Evolutionary conservation across 768 basidiomycete species (phyloP), one percentile per base, ranked within the genome.

Genomic region (Cystofilobasidium capitatum): DNA sequence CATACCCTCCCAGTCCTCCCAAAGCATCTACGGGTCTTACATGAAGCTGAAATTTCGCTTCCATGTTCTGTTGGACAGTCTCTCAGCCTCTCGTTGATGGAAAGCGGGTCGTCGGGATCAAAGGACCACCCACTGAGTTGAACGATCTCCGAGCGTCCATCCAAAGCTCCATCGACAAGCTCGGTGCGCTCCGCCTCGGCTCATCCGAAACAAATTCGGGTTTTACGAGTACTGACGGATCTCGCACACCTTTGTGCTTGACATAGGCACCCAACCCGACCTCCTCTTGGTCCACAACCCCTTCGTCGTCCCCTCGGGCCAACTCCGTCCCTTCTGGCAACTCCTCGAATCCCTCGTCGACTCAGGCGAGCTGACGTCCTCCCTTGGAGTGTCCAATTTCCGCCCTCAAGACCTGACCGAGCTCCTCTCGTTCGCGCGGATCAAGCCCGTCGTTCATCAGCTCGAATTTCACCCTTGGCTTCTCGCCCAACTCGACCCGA

Each of bases 211-310:
- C n/a, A n/a, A n/a, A n/a, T n/a, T n/a, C n/a, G n/a, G n/a, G n/a
- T n/a, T n/a, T n/a, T n/a, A n/a, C n/a, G n/a, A n/a, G n/a, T n/a
- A n/a, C n/a, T n/a, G n/a, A n/a, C n/a, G n/a, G n/a, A n/a, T n/a
- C n/a, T n/a, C n/a, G n/a, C n/a, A n/a, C n/a, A n/a, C n/a, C n/a
- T n/a, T n/a, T n/a, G n/a, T 42, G 40, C 10, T 20, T 10, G 40
- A 42, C 40, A 20, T 20, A 42, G 40, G 51, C 29, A 64, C 63
- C 36, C 69, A 71, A 33, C 16, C 65, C 90, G 89, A 96, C 73
- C 75, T 99, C 10, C 98, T 87, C 78, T 80, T 99, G 26, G 90
- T 94, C 68, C 80, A 81, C n/a, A 92, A 94, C 1, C 94, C 94
- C 0, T 36, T 29, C 10, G 62, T 47, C n/a, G 37, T 47, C 24